Base-by-base conservation (phyloP, 495 filamentous ascomycete species). In the Penicillium flavigenum region DNA sequence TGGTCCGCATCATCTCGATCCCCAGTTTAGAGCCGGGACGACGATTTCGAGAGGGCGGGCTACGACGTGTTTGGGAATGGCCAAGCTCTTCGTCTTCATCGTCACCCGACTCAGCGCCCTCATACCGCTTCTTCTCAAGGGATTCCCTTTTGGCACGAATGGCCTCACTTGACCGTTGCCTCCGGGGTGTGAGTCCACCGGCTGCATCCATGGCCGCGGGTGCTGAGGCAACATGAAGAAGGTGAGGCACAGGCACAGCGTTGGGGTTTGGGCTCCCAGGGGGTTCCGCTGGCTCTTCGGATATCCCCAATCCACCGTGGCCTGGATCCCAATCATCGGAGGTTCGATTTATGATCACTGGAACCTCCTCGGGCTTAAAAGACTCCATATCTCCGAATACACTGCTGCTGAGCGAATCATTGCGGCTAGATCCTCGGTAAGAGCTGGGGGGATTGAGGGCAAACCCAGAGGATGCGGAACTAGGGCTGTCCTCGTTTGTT, bases 1-100 rank as follows among this genome's bases (percentile, higher is more conserved):
- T 95, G 22, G 91, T 95, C 19, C 92, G 84, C 90, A 96, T 92
- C 92, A 96, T 96, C 72, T 96, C 92, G 38, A 87, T 90, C 2
- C 90, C 89, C 2, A 96, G 81, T 68, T 96, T 96, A 2, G 90
- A 95, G 29, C 80, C 86, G 31, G 78, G 77, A n/a, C 83, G 76
- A 29, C 75, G 71, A 10, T 67, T 66, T 24, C 77, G 79, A 31
- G 66, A 57, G 41, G 79, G 76, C 6, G 88, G 86, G 57, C 82
- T 87, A 59, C 79, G 81, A 22, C 85, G 81, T 7, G 80, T 74
- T 31, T 79, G 79, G 24, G 78, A 65, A 53, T 82, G 76, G 9
- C 89, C 90, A 11, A 95, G 82, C 63, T 95, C 92, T 50, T 96
- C 92, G 50, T 96, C 92, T 71, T 96, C 92, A 63, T 96, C 92